Evolutionary conservation across 371 early-diverging fungal genomes (phyloP), one percentile per base, ranked within the genome.

Genomic region (Batkoa obscura): DNA sequence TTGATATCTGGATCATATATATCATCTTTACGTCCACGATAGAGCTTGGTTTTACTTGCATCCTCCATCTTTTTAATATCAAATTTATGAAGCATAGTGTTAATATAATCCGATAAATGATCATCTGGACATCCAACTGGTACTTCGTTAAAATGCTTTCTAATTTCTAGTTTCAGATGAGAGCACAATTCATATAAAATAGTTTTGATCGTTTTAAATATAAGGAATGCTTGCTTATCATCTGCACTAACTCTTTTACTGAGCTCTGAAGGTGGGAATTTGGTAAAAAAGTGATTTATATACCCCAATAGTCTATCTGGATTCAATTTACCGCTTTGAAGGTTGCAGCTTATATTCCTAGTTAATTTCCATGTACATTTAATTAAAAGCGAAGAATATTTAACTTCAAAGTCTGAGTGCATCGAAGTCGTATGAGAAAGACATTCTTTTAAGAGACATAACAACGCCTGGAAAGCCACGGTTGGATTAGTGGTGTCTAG

Each of bases 321-420:
- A 15, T 50, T 34, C 13, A 50, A 35, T 5, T 50, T 35, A 13
- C 51, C 51, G 4, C 34, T 30, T 13, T 5, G 36, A 35, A 35
- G 13, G 31, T 30, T 6, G 8, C 8, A 35, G 9, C 32, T 34
- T 13, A 15, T 35, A 35, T 34, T 13, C 13, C 51, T 30, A 15
- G 51, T 35, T 35, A 50, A 35, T 15, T 50, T 50, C 51, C 51
- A 50, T 5, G 34, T 31, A 36, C 51, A 50, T 50, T 50, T 50
- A 17, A 50, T 50, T 5, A 50, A 17, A 5, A 50, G 34, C 32
- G 13, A 13, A 35, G 32, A 32, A 4, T 30, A 50, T 13, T 35
- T 23, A 6, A 50, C 15, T 31, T 50, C 32, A 8, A 8, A 5
- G 31, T 50, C 51, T 30, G 51, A 17, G 36, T 3, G 15, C 32